Evolutionary conservation across 257 asterid species (phyloP).

Genomic region (Jacaranda mimosifolia): DNA sequence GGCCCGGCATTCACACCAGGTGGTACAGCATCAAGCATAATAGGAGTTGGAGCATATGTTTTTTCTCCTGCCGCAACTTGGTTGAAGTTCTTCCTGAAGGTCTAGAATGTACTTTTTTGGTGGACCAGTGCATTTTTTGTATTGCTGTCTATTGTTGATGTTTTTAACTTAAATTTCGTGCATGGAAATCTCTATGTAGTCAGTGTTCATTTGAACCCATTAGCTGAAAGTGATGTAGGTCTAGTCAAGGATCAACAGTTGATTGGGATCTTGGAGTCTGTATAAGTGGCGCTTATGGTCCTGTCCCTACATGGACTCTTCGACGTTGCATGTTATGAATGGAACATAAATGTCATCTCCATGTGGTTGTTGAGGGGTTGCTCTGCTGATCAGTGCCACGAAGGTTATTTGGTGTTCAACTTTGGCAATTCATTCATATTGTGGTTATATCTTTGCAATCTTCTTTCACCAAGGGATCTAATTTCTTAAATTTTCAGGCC

Average conservation of each 20-base stretch:
- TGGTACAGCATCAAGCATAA: constrained; percentile 95
- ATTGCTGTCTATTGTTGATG: constrained; percentile 18
- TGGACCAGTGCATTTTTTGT: background rate
- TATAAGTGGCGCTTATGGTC: constrained; percentile 98
- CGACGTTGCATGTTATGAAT: constrained; percentile 95
- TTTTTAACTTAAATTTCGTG: constrained; percentile 6
- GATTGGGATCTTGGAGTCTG: constrained; percentile 97
- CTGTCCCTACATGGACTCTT: constrained; percentile 99
- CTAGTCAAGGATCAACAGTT: constrained; percentile 98
- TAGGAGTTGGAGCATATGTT: constrained; percentile 98
- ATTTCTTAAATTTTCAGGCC: constrained; percentile 54
- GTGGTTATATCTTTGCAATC: constrained; percentile 27
- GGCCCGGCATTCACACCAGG: constrained; percentile 99
- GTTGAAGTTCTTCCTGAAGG: constrained; percentile 97
- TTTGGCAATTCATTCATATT: constrained; percentile 6
- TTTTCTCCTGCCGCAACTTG: constrained; percentile 86
- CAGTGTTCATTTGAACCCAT: constrained; percentile 40
- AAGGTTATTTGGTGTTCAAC: constrained; percentile 62
- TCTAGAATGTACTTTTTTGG: constrained; percentile 77
- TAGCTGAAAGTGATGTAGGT: constrained; percentile 68
- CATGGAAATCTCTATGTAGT: constrained; percentile 10
- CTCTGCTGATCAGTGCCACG: constrained; percentile 95
- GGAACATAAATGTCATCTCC: constrained; percentile 99
- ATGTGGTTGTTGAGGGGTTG: constrained; percentile 96
- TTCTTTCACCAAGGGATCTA: background rate